Conservation (phyloP, 1,284 basidiomycete species). For the Macrocystidia cucumis region DNA sequence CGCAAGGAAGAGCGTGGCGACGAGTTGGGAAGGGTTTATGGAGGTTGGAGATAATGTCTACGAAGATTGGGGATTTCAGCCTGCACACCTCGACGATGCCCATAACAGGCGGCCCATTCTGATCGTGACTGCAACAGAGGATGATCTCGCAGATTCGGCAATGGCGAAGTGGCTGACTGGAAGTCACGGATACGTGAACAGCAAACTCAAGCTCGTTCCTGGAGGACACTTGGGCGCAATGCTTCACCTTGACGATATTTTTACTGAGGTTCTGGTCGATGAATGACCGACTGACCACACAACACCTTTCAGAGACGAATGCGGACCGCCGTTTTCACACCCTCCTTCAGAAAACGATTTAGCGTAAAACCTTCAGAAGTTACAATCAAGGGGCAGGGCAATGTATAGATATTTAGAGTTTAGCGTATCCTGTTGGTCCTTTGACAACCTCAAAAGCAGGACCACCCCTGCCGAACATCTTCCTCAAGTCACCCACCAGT, state of each 20-base stretch:
- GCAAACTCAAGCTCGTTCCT: slow-evolving; percentile 19
- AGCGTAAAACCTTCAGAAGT: no score
- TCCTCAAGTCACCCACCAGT: slow-evolving; percentile 19
- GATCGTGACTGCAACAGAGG: slow-evolving; percentile 25
- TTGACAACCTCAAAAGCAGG: slow-evolving; percentile 20
- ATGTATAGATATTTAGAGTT: no score
- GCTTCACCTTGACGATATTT: slow-evolving; percentile 29
- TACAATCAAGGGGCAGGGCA: no score
- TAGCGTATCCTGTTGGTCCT: slow-evolving; percentile 22
- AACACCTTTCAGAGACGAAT: no score
- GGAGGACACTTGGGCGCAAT: slow-evolving; percentile 34
- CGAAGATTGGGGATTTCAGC: slow-evolving; percentile 38
- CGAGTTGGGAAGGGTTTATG: slow-evolving; percentile 35
- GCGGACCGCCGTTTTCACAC: no score
- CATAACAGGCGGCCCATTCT: slow-evolving; percentile 31
- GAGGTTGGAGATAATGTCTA: slow-evolving; percentile 25
- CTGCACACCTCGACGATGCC: slow-evolving; percentile 29
- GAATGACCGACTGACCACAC: no score
- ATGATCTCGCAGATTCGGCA: slow-evolving; percentile 22
- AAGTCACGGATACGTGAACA: slow-evolving; percentile 30
- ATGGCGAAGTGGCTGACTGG: slow-evolving; percentile 31
- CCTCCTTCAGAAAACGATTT: no score
- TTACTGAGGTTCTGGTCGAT: slow-evolving; percentile 11
- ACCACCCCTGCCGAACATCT: slow-evolving; percentile 26
- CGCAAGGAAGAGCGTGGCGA: slow-evolving; percentile 28